Evolutionary conservation across 306 rosid species (phyloP).

Genomic region (Datisca glomerata): DNA sequence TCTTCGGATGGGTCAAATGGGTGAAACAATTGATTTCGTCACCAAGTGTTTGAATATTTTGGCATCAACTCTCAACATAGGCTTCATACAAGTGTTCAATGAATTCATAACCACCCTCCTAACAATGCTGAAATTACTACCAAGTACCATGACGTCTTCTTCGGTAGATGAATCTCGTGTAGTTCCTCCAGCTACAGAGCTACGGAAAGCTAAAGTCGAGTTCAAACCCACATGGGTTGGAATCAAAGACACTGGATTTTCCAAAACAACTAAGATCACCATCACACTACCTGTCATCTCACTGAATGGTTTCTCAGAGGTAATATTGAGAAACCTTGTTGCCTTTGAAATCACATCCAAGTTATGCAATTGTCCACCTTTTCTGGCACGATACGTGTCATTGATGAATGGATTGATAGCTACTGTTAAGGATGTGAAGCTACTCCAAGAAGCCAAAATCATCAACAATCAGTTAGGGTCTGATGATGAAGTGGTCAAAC

Average conservation of each 20-base stretch:
- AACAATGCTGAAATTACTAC: too few relatives aligned
- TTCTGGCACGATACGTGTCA: neutral
- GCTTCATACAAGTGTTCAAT: neutral
- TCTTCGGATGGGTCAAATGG: neutral
- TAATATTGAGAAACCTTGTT: constrained; percentile 1
- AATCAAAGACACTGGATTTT: neutral
- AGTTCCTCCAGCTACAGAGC: neutral
- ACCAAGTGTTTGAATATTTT: neutral
- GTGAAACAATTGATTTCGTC: neutral
- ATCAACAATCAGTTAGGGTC: neutral
- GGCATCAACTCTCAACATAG: neutral
- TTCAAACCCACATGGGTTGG: neutral
- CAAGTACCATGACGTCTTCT: too few relatives aligned
- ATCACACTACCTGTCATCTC: neutral
- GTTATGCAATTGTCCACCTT: neutral
- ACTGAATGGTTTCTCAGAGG: constrained; percentile 1
- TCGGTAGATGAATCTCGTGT: neutral
- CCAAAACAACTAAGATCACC: neutral
- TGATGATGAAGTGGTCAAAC: constrained; percentile 5
- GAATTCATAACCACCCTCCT: neutral
- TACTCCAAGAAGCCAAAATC: neutral
- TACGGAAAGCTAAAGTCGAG: neutral
- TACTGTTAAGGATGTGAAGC: constrained; percentile 1
- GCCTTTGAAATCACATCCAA: constrained; percentile 1
- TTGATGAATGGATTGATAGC: constrained; percentile 7